phyloP scores from a whole-genome alignment of 2,329 filamentous ascomycete genomes.

The Clonostachys rhizophaga region DNA sequence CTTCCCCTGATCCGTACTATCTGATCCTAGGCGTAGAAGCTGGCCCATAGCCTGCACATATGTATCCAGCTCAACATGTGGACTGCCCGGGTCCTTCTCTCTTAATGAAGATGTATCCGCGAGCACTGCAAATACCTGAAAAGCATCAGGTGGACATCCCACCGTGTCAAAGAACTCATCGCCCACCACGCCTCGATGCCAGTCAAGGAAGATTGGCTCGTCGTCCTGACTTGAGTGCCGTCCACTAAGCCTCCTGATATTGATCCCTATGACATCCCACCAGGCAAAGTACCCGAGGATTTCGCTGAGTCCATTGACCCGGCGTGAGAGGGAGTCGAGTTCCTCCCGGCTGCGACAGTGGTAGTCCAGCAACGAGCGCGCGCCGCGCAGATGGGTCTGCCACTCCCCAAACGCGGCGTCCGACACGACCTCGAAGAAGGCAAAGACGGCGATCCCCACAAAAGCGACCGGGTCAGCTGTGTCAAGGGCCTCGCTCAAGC shows the following conservation, averaged over 20 bases:
- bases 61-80: background rate
- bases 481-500: constrained; percentile 28
- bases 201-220: constrained; percentile 29
- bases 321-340: constrained; percentile 20
- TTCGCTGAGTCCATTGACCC: constrained; percentile 26
- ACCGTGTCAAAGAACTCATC: constrained; percentile 26
- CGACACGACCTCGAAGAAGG: constrained; percentile 32
- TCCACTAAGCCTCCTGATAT: constrained; percentile 6
- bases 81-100: background rate
- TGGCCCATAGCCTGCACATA: constrained; percentile 16
- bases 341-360: constrained; percentile 26
- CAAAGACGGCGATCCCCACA: constrained; percentile 35
- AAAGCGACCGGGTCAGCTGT: constrained; percentile 32
- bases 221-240: constrained; percentile 2
- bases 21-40: constrained; percentile 10
- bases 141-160: constrained; percentile 28
- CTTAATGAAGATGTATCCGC: constrained; percentile 10
- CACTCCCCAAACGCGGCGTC: constrained; percentile 31
- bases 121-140: constrained; percentile 24
- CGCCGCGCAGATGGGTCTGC: constrained; percentile 30
- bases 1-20: constrained; percentile 9
- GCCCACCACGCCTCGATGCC: constrained; percentile 27
- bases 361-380: constrained; percentile 29
- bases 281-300: constrained; percentile 31
- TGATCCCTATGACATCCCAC: constrained; percentile 28